Evolutionary conservation across 1,139 yeast species (phyloP), one percentile per base, ranked within the genome.

Genomic region (Arxiozyma slooffiae): DNA sequence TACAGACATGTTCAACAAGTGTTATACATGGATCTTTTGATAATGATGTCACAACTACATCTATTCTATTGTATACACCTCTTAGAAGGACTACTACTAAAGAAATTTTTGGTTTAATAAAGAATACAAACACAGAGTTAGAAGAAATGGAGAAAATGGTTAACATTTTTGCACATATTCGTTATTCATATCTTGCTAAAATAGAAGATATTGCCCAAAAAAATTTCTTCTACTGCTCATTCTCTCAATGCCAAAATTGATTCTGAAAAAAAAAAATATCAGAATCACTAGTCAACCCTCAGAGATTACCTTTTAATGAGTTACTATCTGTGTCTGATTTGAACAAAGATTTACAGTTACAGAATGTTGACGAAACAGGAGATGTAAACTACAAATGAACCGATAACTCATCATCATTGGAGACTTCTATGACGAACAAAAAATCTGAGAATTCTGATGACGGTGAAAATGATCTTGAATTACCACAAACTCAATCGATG

Each of bases 131-230:
- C 44, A 50, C 55, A n/a, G 59, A 59, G 46, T 48, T 59, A 37
- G 50, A 53, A 36, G 61, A 60, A 44, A 57, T 59, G 54, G 56
- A 58, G 41, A 37, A 48, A n/a, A 37, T 58, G 45, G 49, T 56
- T 9, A 39, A 44, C 16, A 52, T 48, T 39, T 56, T 48, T 38
- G 43, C 47, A 7, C 41, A 34, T 20, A 4, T n/a, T 14, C 41
- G 44, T 22, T 34, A 34, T 45, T 18, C 46, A 8, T 36, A 41
- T 42, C 18, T 21, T 24, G 21, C 39, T 22, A 21, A 39, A 24
- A 48, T 42, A 41, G 18, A 42, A 42, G 42, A 26, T 43, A n/a
- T 41, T 11, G 14, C n/a, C n/a, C 7, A 9, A 16, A 1, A 6
- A 30, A 14, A 14, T n/a, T 30, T 30, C n/a, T 30, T 11, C 36